Evolutionary conservation across 345 rosid species (phyloP), one percentile per base, ranked within the genome.

Genomic region (Syzygium aromaticum): DNA sequence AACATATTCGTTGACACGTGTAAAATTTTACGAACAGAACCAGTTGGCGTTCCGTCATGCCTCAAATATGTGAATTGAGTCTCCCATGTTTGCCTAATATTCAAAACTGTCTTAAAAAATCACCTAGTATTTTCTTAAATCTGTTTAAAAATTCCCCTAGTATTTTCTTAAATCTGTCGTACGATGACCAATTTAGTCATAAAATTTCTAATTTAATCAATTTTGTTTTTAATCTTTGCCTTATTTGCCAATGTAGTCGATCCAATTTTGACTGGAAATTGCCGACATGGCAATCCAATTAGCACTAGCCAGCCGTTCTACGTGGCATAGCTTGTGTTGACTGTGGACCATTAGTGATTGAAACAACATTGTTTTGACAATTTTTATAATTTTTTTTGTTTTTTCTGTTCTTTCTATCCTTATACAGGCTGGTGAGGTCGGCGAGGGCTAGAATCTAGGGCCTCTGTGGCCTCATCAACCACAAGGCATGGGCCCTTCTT

Each of bases 211-310:
- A 12, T 59, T 2, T 27, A n/a, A 33, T 61, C 33, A 61, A 61
- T 61, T 61, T n/a, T 61, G 6, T n/a, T 13, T 3, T 7, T 15
- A 6, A 61, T 16, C 28, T 61, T 61, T 13, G 33, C 33, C 4
- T 1, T 4, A 22, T 57, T 57, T 9, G 63, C n/a, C 6, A 57
- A 51, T 11, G 52, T 51, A 51, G 52, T 51, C 11, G 1, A 6
- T 5, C 2, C 21, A 52, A 52, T n/a, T 61, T 61, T 61, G 4
- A 25, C 13, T 0, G 0, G 33, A 61, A 61, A 61, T 61, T 0
- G 19, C 33, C 6, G 7, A 27, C 30, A 5, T 27, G 6, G 3
- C n/a, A 3, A 1, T 59, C 6, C n/a, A 25, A 15, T 59, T 52
- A 52, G 53, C 14, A 6, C 46, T 5, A 43, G 6, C 11, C 16